phyloP scores from a whole-genome alignment of 2,329 filamentous ascomycete species.

The Xenosphaeropsis pyriputrescens region DNA sequence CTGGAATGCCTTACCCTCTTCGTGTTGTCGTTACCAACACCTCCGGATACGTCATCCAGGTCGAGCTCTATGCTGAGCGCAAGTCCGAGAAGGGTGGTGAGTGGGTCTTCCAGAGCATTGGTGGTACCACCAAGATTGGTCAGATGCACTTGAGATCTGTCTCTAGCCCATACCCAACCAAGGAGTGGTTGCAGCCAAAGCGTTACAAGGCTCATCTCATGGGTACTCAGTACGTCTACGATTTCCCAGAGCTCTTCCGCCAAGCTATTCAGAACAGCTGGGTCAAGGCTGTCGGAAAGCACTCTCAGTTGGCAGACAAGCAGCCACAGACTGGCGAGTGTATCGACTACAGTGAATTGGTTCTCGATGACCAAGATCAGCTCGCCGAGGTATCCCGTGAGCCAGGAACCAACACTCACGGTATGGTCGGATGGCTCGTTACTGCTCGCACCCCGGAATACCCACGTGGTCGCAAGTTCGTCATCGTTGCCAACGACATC shows the following conservation, averaged over 20 bases:
- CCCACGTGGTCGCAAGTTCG: constrained; percentile 77
- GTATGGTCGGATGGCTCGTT: constrained; percentile 98
- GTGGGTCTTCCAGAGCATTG: constrained; percentile 97
- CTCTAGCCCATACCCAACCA: constrained; percentile 86
- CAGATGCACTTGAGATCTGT: constrained; percentile 89
- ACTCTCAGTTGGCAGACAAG: constrained; percentile 61
- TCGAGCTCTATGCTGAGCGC: constrained; percentile 94
- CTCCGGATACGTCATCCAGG: constrained; percentile 92
- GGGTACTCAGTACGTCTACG: constrained; percentile 98
- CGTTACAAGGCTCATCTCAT: constrained; percentile 98
- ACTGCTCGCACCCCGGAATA: constrained; percentile 94
- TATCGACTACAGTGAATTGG: constrained; percentile 85
- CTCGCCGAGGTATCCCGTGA: constrained; percentile 88
- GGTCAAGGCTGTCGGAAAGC: constrained; percentile 59
- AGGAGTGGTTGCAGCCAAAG: constrained; percentile 98
- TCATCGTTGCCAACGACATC: constrained; percentile 98
- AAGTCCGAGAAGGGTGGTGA: constrained; percentile 91
- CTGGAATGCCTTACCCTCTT: constrained; percentile 76
- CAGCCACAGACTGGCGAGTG: constrained; percentile 80
- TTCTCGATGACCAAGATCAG: constrained; percentile 87
- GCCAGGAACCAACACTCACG: constrained; percentile 86
- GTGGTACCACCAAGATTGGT: constrained; percentile 86
- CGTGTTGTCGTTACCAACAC: constrained; percentile 97
- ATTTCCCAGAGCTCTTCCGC: constrained; percentile 98
- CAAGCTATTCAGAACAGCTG: constrained; percentile 96